These are phyloP conservation scores for Saxispiralis lemnorum DNA, from an alignment of 495 filamentous ascomycete genomes.

Conservation along the genomic window DNA sequence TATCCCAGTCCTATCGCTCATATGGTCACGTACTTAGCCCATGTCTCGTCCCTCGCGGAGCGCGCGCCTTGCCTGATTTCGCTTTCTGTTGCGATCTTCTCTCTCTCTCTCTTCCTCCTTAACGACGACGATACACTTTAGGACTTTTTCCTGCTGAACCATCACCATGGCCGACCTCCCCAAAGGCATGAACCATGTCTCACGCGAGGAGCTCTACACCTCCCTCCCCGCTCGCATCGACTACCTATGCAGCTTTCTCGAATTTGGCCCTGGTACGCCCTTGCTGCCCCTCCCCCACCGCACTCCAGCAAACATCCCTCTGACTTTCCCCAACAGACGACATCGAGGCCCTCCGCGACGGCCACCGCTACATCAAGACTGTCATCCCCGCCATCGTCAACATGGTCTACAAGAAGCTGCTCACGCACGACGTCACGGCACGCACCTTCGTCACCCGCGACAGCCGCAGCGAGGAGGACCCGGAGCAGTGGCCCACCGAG, in stretches of 20 bases:
- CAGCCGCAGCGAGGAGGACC: constrained; percentile 42
- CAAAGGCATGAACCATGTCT: constrained; percentile 32
- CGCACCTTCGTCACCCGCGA: constrained; percentile 48
- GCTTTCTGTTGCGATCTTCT: no score
- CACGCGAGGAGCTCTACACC: constrained; percentile 51
- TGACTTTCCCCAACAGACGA: constrained; percentile 31
- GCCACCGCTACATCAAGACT: constrained; percentile 53
- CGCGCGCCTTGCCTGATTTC: no score
- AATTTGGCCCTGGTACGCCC: constrained; percentile 46
- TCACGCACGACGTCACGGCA: constrained; percentile 60
- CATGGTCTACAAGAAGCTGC: constrained; percentile 61
- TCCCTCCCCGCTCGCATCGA: constrained; percentile 46
- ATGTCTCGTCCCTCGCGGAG: no score
- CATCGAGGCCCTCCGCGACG: constrained; percentile 45
- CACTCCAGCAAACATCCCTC: not conserved
- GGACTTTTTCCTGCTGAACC: not conserved
- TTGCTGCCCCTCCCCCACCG: not conserved
- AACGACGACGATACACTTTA: no score
- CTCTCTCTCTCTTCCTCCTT: no score
- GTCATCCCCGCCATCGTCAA: constrained; percentile 56
- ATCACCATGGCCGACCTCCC: not conserved
- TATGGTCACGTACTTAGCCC: no score
- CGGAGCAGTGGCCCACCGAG: constrained; percentile 43
- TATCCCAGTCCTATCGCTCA: not conserved
- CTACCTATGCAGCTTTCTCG: constrained; percentile 55